Conservation (phyloP, 257 asterid genomes). For the Solanum tarapatanum region DNA sequence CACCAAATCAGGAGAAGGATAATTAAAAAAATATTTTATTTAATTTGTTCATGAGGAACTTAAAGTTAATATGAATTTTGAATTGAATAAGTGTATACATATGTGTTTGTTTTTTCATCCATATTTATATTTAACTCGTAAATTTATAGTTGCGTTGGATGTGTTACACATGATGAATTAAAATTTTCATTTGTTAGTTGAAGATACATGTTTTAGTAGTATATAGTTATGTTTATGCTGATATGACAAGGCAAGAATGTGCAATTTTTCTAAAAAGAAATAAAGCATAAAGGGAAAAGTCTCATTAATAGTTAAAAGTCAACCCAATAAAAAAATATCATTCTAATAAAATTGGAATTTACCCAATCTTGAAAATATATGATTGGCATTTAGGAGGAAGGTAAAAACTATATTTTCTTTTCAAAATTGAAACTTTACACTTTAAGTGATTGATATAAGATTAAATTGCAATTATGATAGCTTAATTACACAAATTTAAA, state of each 20-base stretch:
- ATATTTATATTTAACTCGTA: background rate
- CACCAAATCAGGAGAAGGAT: background rate
- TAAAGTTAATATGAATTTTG: background rate
- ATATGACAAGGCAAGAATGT: background rate
- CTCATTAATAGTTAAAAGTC: background rate
- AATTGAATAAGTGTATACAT: background rate
- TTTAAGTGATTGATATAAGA: background rate
- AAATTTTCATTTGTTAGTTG: background rate
- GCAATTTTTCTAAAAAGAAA: background rate
- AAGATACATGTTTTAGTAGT: background rate
- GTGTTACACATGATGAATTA: background rate
- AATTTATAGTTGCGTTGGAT: background rate
- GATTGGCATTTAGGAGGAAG: background rate
- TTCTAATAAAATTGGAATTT: background rate
- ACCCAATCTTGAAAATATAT: background rate
- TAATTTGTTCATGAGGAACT: background rate
- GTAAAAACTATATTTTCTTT: background rate
- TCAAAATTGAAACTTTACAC: background rate
- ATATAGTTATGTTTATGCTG: background rate
- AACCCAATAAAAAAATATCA: background rate
- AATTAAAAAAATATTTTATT: background rate
- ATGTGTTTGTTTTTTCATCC: background rate
- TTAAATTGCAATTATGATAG: background rate
- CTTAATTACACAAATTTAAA: background rate
- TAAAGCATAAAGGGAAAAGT: background rate